phyloP scores from a whole-genome alignment of 2,329 filamentous ascomycete species.

The Epichloe sibirici region DNA sequence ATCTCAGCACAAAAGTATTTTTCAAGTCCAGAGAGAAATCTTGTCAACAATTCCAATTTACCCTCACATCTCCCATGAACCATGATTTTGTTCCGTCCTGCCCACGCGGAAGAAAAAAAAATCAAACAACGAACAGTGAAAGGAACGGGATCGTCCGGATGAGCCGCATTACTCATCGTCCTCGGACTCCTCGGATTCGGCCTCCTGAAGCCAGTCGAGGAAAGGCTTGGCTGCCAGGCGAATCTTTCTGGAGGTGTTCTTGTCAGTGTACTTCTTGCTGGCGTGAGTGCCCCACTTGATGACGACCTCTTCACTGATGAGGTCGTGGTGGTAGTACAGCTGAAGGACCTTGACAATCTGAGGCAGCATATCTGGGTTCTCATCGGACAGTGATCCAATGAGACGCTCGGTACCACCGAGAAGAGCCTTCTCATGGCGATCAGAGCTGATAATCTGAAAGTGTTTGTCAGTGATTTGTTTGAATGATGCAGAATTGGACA shows the following conservation, averaged over 20 bases:
- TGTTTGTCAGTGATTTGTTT: neutral
- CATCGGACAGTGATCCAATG: conserved; percentile 56
- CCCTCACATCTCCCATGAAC: neutral
- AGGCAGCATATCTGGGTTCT: conserved; percentile 63
- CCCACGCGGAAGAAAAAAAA: neutral
- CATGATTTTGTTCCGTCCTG: neutral
- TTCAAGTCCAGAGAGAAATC: no score
- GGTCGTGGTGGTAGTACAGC: conserved; percentile 80
- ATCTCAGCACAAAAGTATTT: neutral
- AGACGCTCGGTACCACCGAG: conserved; percentile 93
- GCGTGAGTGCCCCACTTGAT: conserved; percentile 88
- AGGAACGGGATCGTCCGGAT: no score
- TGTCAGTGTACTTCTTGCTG: conserved; percentile 95
- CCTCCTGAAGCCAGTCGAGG: conserved; percentile 84
- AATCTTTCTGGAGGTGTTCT: conserved; percentile 83
- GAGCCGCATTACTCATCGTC: conserved; percentile 25
- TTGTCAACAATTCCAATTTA: neutral
- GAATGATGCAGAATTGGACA: neutral
- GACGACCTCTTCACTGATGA: conserved; percentile 78
- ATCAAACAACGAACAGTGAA: neutral
- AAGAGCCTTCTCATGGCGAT: conserved; percentile 90
- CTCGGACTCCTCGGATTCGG: conserved; percentile 58
- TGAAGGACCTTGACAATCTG: conserved; percentile 78
- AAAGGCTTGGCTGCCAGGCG: conserved; percentile 91
- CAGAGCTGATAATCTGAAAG: conserved; percentile 51